Evolutionary conservation across 2,329 filamentous ascomycete species (phyloP), one percentile per base, ranked within the genome.

Genomic region (Calonectria crousiana): DNA sequence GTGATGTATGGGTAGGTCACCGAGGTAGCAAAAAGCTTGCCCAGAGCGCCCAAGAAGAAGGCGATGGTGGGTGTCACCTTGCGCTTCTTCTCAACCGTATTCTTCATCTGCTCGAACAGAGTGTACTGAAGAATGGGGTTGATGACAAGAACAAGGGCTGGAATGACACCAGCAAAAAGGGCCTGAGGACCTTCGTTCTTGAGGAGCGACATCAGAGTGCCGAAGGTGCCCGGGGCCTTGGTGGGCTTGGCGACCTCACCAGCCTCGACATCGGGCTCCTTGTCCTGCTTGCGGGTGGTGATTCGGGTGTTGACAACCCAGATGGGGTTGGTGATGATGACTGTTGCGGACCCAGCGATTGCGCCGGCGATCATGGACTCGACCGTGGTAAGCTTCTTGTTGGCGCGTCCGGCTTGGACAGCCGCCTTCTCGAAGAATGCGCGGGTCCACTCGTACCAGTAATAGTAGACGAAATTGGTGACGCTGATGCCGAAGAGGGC

Each of bases 391-490:
- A 99, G 93, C 84, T 95, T 96, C 86, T 92, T 93, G 75, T 91
- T 92, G 72, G 92, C 90, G 77, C 95, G 92, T 41, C 94, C 94
- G 69, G 94, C 89, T 81, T 92, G 93, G 72, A 90, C 84, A 58
- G 95, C 95, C 13, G 95, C 94, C 77, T 90, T 89, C 84, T 95
- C 95, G 87, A 98, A 98, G 83, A 94, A 94, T 66, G 93, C 90
- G 73, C 96, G 93, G 76, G 95, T 97, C 95, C 95, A 99, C 88
- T 99, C 97, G 86, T 98, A 99, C 96, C 95, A 99, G 90, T 98
- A 99, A 88, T 99, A 99, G 90, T 99, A 99, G 62, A 99, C 96
- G 84, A 99, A 99, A 89, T 99, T 99, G 81, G 97, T 99, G 80
- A 99, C 93, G 85, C 94, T 97, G 88, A 99, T 98, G 84, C 97